Conservation (phyloP, 2,329 filamentous ascomycete species). For the Trichoderma sp. region DNA sequence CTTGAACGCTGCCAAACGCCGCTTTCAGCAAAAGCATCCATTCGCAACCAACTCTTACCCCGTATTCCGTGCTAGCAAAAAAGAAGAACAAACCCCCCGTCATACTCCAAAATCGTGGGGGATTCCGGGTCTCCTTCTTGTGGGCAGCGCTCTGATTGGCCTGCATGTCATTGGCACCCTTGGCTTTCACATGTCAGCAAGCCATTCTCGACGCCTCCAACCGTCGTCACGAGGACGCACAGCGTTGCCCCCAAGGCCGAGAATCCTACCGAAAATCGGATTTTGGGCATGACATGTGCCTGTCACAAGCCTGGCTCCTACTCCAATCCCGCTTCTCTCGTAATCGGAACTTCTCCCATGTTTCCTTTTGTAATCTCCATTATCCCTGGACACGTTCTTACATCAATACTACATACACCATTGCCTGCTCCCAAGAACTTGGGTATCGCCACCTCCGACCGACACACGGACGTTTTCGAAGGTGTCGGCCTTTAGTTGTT, state of each 20-base stretch:
- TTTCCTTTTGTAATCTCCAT: not conserved
- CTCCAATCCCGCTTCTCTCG: not conserved
- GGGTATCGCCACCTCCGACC: constrained; percentile 9
- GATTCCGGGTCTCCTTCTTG: not conserved
- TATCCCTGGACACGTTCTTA: not conserved
- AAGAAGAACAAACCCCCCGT: not conserved
- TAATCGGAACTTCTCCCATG: not conserved
- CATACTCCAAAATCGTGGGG: constrained; percentile 6
- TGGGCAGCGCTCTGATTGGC: constrained; percentile 19
- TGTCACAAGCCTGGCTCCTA: constrained; percentile 2
- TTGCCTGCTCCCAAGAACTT: not conserved
- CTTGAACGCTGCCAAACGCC: not conserved
- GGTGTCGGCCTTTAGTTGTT: not conserved
- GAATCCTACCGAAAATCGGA: constrained; percentile 6
- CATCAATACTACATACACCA: not conserved
- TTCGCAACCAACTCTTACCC: not conserved
- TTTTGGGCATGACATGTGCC: constrained; percentile 16
- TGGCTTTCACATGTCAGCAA: constrained; percentile 21
- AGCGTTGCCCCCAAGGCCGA: not conserved
- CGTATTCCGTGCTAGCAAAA: not conserved
- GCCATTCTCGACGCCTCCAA: not conserved
- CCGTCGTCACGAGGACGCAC: constrained; percentile 15
- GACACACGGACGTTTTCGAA: not conserved
- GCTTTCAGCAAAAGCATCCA: not conserved
- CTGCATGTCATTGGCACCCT: not conserved